Conservation (phyloP, 306 rosid genomes). For the Inga laurina region DNA sequence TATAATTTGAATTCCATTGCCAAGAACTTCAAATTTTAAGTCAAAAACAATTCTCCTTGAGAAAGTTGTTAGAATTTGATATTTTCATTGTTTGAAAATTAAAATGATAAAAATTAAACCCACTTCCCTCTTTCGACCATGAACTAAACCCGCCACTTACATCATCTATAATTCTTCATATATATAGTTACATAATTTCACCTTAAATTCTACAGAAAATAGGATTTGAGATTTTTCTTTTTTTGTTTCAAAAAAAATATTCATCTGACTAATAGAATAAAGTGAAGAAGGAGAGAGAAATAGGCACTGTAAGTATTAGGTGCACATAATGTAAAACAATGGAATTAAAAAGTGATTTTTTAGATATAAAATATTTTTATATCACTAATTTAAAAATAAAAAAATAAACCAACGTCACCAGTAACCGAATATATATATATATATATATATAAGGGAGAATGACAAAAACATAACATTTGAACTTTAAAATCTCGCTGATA, state of each 20-base stretch:
- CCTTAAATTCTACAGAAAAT: background rate
- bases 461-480: too few species aligned
- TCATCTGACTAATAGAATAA: background rate
- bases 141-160: background rate
- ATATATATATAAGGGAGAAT: too few species aligned
- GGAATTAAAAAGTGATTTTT: background rate
- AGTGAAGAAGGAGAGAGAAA: background rate
- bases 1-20: background rate
- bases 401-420: too few species aligned
- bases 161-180: background rate
- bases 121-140: background rate
- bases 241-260: background rate
- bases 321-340: background rate
- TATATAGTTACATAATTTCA: background rate
- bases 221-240: background rate
- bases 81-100: background rate
- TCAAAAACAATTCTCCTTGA: background rate
- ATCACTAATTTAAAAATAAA: too few species aligned
- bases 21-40: background rate
- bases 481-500: too few species aligned
- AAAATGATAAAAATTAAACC: background rate
- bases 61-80: background rate
- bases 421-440: too few species aligned
- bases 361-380: too few species aligned
- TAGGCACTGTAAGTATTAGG: background rate